These are phyloP conservation scores for Aphanomyces stellatus DNA, from an alignment of 352 stramenopile genomes.

Conservation along the genomic window DNA sequence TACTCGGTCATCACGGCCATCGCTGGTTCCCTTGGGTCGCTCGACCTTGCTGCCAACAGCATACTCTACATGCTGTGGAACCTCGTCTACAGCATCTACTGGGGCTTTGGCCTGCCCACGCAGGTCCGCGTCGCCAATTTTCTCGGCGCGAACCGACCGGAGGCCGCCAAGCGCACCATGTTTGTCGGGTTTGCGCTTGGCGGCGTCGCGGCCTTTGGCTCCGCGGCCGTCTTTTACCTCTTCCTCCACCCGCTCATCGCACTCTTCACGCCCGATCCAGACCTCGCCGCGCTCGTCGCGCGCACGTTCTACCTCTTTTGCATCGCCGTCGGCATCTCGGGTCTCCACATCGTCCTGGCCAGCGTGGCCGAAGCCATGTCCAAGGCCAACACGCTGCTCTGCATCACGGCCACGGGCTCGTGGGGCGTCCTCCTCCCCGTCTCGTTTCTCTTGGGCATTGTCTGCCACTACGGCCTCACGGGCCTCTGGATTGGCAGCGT, in stretches of 20 bases:
- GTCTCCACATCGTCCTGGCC: slow-evolving; percentile 15
- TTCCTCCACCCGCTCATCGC: slow-evolving; percentile 12
- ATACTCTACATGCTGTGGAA: slow-evolving; percentile 19
- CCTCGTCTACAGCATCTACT: slow-evolving; percentile 21
- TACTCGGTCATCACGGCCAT: slow-evolving; percentile 16
- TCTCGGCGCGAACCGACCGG: slow-evolving; percentile 20
- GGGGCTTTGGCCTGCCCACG: slow-evolving; percentile 23
- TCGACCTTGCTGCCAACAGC: slow-evolving; percentile 63
- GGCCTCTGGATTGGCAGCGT: slow-evolving; percentile 17
- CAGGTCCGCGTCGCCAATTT: slow-evolving; percentile 24
- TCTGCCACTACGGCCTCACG: not conserved
- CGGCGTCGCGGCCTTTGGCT: slow-evolving; percentile 13
- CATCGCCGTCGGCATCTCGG: slow-evolving; percentile 11
- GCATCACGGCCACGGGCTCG: slow-evolving; percentile 13
- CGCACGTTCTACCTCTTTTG: slow-evolving; percentile 1
- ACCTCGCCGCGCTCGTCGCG: not conserved
- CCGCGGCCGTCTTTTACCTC: slow-evolving; percentile 5
- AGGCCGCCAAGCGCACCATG: slow-evolving; percentile 19
- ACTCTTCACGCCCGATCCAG: slow-evolving; percentile 16
- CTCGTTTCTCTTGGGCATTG: slow-evolving; percentile 1
- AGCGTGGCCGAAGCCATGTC: slow-evolving; percentile 18
- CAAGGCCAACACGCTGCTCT: slow-evolving; percentile 16
- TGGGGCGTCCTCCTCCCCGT: slow-evolving; percentile 15
- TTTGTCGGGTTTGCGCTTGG: slow-evolving; percentile 11
- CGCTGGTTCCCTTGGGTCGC: slow-evolving; percentile 13